Base-by-base conservation (phyloP, 805 yeast genomes). In the Myxozyma lipomycoides region DNA sequence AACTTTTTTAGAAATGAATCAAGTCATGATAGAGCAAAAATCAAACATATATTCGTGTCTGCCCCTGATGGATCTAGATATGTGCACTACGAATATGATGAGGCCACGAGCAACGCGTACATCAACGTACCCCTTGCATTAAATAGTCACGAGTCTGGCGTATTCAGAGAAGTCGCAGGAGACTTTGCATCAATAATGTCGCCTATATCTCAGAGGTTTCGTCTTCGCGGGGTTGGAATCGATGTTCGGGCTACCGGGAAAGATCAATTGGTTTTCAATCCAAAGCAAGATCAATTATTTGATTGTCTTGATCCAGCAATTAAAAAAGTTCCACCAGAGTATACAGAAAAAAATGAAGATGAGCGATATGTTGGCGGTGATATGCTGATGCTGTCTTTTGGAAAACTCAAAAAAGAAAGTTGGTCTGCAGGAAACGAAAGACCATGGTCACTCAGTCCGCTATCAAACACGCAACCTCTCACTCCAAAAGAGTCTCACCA, bases 331-430 rank as follows among this genome's bases (percentile, higher is more conserved):
- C 6, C 36, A 15, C 18, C 34, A 40, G 6, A 15, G 21, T 40
- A 40, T 15, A 17, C 9, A 35, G 38, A 40, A 25, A 19, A 40
- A 10, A 17, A 40, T 10, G 18, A 40, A 9, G 43, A n/a, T 15
- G 43, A 40, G n/a, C 12, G n/a, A 12, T 40, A 40, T 40, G 43
- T 40, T 7, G 43, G 43, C 6, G 43, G 32, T 15, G 32, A 15
- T n/a, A 6, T 40, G 10, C 17, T 40, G 6, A 35, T 10, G 15
- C 15, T 28, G 34, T 10, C 15, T 15, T 28, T 28, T 10, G 12
- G 15, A 10, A 28, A 10, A 15, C 15, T 15, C 34, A 37, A 37
- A 37, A 10, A 18, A 9, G 19, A 19, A 37, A 19, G n/a, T n/a
- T n/a, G 23, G 9, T 37, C 9, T 17, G 23, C 10, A 10, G 9